These are phyloP conservation scores for Tilletia caries DNA, from an alignment of 1,284 basidiomycete species.

Conservation along the genomic window DNA sequence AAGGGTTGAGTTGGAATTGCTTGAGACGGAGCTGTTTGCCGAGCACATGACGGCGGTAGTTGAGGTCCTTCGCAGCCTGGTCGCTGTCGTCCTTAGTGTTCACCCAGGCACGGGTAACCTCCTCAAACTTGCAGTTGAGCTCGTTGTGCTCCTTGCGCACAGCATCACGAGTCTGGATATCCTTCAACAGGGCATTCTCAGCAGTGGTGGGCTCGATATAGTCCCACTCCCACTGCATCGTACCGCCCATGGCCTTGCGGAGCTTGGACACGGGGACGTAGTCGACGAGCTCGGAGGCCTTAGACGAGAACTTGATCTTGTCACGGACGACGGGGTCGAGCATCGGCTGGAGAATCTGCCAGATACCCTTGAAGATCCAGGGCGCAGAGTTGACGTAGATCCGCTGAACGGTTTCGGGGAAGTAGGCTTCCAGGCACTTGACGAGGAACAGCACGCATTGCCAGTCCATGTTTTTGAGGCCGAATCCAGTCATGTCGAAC, in stretches of 20 bases:
- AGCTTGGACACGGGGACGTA: slow-evolving; percentile 42
- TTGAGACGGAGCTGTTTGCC: slow-evolving; percentile 50
- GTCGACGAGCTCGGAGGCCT: slow-evolving; percentile 47
- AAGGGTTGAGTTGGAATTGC: slow-evolving; percentile 47
- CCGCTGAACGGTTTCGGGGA: slow-evolving; percentile 52
- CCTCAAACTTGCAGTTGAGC: slow-evolving; percentile 43
- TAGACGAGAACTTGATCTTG: slow-evolving; percentile 53
- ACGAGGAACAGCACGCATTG: slow-evolving; percentile 51
- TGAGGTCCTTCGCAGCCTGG: slow-evolving; percentile 29
- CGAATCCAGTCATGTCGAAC: slow-evolving; percentile 52
- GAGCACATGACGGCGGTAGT: slow-evolving; percentile 44
- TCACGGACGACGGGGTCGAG: slow-evolving; percentile 51
- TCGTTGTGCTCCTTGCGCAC: slow-evolving; percentile 42
- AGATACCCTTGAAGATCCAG: slow-evolving; percentile 54
- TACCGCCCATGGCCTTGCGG: slow-evolving; percentile 52
- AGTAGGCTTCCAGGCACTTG: slow-evolving; percentile 53
- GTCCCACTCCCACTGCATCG: slow-evolving; percentile 53
- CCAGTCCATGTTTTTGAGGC: slow-evolving; percentile 54
- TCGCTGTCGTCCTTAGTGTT: slow-evolving; percentile 28
- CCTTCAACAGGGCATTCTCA: slow-evolving; percentile 50
- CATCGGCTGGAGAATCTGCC: slow-evolving; percentile 51
- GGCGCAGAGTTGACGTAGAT: slow-evolving; percentile 52
- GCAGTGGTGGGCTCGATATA: slow-evolving; percentile 49
- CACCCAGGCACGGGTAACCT: slow-evolving; percentile 44
- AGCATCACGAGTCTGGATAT: slow-evolving; percentile 40